phyloP scores from a whole-genome alignment of 2,329 filamentous ascomycete species.

The Alternaria dauci region DNA sequence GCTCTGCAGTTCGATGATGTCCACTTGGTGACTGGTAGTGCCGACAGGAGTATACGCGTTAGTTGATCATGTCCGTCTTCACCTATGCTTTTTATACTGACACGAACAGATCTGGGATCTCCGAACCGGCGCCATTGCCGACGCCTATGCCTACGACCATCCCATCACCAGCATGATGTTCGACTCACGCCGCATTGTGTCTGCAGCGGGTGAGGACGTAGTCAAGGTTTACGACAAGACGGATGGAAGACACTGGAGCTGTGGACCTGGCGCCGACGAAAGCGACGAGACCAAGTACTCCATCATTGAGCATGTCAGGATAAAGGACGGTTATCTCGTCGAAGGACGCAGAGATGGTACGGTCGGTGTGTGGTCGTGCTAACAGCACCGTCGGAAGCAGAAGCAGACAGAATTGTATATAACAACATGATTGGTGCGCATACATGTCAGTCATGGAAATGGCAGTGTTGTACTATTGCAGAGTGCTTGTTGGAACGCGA shows the following conservation, averaged over 20 bases:
- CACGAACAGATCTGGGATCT: conserved; percentile 92
- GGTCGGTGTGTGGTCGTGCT: conserved; percentile 80
- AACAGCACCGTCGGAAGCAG: conserved; percentile 3
- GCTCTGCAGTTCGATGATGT: conserved; percentile 96
- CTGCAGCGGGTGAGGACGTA: conserved; percentile 88
- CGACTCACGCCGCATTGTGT: conserved; percentile 85
- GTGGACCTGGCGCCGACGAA: conserved; percentile 79
- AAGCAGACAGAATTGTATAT: conserved; percentile 19
- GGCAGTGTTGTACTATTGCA: conserved; percentile 20
- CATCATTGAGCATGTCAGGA: conserved; percentile 80
- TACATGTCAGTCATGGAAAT: conserved; percentile 20
- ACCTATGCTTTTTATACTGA: not conserved
- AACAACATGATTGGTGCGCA: conserved; percentile 16
- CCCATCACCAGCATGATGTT: conserved; percentile 98
- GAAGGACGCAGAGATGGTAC: conserved; percentile 89
- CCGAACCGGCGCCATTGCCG: conserved; percentile 91
- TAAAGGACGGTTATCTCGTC: conserved; percentile 92
- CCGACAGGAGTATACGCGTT: conserved; percentile 93
- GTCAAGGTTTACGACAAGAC: conserved; percentile 99
- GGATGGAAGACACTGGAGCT: conserved; percentile 95
- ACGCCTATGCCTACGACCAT: conserved; percentile 94
- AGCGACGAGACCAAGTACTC: conserved; percentile 66
- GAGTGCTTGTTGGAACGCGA: not conserved
- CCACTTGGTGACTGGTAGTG: conserved; percentile 90
- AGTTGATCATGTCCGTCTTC: conserved; percentile 53